Base-by-base conservation (phyloP, 2,329 filamentous ascomycete genomes). In the Samsoniella hepiali region DNA sequence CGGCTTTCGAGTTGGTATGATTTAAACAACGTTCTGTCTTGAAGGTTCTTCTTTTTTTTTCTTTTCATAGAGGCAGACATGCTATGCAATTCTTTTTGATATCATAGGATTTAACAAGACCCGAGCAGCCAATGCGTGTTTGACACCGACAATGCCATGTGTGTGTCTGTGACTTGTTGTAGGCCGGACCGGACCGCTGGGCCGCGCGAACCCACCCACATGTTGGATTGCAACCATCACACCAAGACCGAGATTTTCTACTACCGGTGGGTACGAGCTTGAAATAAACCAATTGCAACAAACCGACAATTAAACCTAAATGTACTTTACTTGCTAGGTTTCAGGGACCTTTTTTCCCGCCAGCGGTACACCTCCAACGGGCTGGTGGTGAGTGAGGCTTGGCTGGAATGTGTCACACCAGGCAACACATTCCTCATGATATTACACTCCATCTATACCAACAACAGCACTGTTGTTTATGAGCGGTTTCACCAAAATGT, bases 351-450 rank as follows among this genome's bases (percentile, higher is more conserved):
- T 40, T 47, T 44, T 29, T 45, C 27, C 29, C 34, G 49, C 44
- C 22, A 2, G 10, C n/a, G 22, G 22, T 5, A 27, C 2, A 6
- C n/a, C 3, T 22, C 17, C 47, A 5, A 22, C 32, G 31, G n/a
- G 57, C 44, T 50, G 32, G 44, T 67, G 65, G 63, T 61, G 53
- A 29, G 63, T 61, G 53, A 29, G 58, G 55, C 59, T 50, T 58
- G 45, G 47, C 47, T 74, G 75, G 75, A 77, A 77, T 77, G 75
- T 66, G 66, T 72, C 64, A 71, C 70, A 65, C 69, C 61, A 67
- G 66, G 72, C 75, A 76, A 78, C 76, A 71, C 76, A 77, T 78
- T 78, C 76, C 76, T 72, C 59, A 62, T 62, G 60, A 69, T 67
- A 70, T 72, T 60, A 66, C 69, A 71, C 45, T 34, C 58, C 38